A percentile compares a stretch with the other conserved stretches of the same genome.
These are phyloP conservation scores for Penicillium psychrosexuale DNA, from an alignment of 2,329 filamentous ascomycete genomes.

Conservation along the genomic window DNA sequence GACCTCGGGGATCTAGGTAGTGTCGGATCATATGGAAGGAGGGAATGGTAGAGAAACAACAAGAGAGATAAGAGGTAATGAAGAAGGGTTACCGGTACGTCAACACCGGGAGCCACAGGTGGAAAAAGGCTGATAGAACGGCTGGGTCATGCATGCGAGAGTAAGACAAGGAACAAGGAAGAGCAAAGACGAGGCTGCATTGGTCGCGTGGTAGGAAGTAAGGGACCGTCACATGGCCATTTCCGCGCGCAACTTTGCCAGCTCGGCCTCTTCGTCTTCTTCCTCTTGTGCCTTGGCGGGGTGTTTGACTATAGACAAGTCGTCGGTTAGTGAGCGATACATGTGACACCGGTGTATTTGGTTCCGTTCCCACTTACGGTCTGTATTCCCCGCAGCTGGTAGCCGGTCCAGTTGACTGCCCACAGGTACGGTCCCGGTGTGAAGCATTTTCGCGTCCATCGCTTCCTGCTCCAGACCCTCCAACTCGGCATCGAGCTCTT, in stretches of 20 bases:
- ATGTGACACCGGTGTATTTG: neutral
- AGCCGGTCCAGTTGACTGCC: constrained; percentile 72
- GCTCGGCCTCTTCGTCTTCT: constrained; percentile 93
- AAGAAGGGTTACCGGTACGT: constrained; percentile 5
- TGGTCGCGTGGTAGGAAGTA: constrained; percentile 3
- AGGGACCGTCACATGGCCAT: constrained; percentile 76
- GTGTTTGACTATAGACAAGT: constrained; percentile 39
- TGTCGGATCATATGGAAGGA: neutral
- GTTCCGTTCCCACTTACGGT: constrained; percentile 59
- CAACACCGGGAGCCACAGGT: constrained; percentile 5
- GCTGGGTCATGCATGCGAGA: constrained; percentile 19
- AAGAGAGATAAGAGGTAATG: neutral
- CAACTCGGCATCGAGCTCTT: constrained; percentile 80
- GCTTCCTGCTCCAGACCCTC: constrained; percentile 85
- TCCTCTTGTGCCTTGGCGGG: constrained; percentile 60
- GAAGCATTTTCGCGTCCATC: constrained; percentile 89
- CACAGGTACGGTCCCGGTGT: constrained; percentile 80
- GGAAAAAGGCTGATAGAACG: constrained; percentile 13
- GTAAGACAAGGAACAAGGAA: constrained; percentile 11
- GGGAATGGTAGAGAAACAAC: neutral
- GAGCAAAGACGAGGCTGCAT: constrained; percentile 6
- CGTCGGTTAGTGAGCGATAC: constrained; percentile 5
- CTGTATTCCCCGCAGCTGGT: constrained; percentile 70
- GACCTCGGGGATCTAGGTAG: neutral
- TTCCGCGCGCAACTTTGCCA: constrained; percentile 88